These are phyloP conservation scores for Aquilaria malaccensis DNA, from an alignment of 345 rosid species.

Conservation along the genomic window DNA sequence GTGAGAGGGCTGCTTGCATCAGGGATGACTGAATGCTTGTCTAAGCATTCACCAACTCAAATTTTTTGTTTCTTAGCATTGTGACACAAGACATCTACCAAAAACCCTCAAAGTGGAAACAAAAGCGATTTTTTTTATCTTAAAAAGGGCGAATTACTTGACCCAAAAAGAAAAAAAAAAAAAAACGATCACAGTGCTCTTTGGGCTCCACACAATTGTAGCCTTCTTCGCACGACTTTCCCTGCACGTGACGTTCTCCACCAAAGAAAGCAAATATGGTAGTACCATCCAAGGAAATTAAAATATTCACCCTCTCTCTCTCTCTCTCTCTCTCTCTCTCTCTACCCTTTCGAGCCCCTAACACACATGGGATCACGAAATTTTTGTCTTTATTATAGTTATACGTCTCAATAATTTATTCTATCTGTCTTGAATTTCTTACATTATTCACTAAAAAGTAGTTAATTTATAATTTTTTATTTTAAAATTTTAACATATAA, in stretches of 20 bases:
- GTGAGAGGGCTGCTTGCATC: constrained; percentile 46
- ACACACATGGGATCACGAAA: too few relatives aligned
- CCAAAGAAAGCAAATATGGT: background rate
- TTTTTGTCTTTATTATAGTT: too few relatives aligned
- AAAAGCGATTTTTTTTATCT: background rate
- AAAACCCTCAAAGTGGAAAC: constrained; percentile 27
- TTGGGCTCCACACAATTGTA: constrained; percentile 41
- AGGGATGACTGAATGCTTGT: constrained; percentile 61
- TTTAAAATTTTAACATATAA: too few relatives aligned
- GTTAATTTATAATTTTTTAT: too few relatives aligned
- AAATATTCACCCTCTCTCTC: background rate
- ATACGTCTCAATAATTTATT: too few relatives aligned
- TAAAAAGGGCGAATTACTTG: constrained; percentile 13
- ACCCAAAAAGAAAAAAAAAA: background rate
- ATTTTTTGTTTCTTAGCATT: constrained; percentile 23
- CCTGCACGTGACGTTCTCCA: constrained; percentile 20
- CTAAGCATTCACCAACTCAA: constrained; percentile 54
- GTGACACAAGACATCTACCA: constrained; percentile 52
- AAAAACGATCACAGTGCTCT: constrained; percentile 18
- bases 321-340: background rate
- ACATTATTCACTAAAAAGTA: too few relatives aligned
- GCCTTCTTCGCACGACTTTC: constrained; percentile 7
- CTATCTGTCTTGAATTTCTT: too few relatives aligned
- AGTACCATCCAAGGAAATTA: too few relatives aligned
- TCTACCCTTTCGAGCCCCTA: background rate